Conservation (phyloP, 345 rosid genomes). For the Eucalyptus curtisii region DNA sequence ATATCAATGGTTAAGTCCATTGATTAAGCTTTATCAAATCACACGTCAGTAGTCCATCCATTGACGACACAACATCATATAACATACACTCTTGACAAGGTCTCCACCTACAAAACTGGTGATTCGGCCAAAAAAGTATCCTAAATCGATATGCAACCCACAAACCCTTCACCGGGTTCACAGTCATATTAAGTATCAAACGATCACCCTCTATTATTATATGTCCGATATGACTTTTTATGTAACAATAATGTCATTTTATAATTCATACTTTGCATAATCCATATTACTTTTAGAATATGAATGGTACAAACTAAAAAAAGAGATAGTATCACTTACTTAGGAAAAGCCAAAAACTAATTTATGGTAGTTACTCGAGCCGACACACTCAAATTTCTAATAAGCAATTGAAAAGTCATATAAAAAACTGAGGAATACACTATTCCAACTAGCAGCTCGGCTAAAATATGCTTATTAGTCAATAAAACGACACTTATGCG, state of each 20-base stretch:
- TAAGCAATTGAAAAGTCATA: neutral
- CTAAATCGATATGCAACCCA: neutral
- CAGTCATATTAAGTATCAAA: neutral
- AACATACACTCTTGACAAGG: neutral
- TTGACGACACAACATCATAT: too few species aligned
- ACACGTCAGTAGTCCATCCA: neutral
- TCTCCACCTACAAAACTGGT: rapidly evolving
- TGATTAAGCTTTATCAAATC: neutral
- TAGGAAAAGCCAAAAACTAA: neutral
- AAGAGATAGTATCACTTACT: too few species aligned
- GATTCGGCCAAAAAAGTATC: too few species aligned
- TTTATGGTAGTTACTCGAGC: neutral
- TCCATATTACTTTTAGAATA: neutral
- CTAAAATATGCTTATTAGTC: neutral
- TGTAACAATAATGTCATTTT: neutral
- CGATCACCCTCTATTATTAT: neutral
- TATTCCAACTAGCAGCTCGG: neutral
- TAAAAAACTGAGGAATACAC: too few species aligned
- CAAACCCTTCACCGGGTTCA: neutral
- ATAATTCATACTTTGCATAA: too few species aligned
- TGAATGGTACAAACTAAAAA: neutral
- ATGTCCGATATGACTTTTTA: too few species aligned
- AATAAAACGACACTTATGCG: neutral
- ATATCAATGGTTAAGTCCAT: neutral
- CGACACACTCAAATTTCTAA: neutral